phyloP scores from a whole-genome alignment of 2,329 filamentous ascomycete genomes.

The Aspergillus floridensis region DNA sequence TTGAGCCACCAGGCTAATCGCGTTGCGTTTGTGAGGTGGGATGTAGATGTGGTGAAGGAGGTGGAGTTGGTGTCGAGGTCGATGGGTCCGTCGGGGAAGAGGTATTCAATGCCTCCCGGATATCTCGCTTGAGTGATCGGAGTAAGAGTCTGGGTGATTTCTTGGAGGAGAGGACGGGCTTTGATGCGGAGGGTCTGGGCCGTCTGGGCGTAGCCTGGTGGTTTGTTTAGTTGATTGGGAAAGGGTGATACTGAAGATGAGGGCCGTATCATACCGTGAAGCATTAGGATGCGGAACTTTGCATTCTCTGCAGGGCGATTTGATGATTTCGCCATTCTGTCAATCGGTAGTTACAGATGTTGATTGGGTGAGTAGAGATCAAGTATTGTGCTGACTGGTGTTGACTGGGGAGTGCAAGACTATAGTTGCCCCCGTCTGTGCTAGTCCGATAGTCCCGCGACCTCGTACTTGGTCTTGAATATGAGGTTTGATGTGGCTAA shows the following conservation, averaged over 20 bases:
- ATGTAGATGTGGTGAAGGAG: not conserved
- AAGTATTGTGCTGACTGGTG: no score
- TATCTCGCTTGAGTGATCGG: not conserved
- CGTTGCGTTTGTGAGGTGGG: not conserved
- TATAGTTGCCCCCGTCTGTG: no score
- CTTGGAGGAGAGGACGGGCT: not conserved
- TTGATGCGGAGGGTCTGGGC: not conserved
- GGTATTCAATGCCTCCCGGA: not conserved
- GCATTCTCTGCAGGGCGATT: not conserved
- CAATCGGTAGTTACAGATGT: no score
- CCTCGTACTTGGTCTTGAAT: no score
- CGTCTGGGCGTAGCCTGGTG: constrained; percentile 1
- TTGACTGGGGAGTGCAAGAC: no score
- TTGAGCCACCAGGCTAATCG: constrained; percentile 13
- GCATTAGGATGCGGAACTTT: constrained; percentile 4
- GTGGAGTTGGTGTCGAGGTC: not conserved
- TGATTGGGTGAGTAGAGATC: not conserved
- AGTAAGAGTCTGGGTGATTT: not conserved
- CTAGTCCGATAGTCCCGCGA: no score
- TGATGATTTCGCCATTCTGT: not conserved
- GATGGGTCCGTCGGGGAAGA: not conserved
- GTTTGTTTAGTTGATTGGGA: not conserved
- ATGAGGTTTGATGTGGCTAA: no score
- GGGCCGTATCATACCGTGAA: not conserved
- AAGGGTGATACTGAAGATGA: not conserved